Evolutionary conservation across 179 eudicot species (phyloP), one percentile per base, ranked within the genome.

Genomic region (Actinidia polygama): DNA sequence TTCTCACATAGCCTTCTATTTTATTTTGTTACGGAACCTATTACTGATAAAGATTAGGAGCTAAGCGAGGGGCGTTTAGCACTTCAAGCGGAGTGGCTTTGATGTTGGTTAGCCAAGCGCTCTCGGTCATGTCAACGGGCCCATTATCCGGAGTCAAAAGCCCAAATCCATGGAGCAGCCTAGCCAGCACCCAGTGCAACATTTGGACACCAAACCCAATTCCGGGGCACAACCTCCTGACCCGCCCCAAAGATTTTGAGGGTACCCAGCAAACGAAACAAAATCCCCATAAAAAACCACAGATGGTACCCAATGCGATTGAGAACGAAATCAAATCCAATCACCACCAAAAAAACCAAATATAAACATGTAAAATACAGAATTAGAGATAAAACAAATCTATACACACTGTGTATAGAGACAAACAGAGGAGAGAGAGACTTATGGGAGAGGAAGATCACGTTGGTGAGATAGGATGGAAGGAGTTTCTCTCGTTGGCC

Each of bases 71-170:
- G 2, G 74, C 8, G 7, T 80, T 49, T 2, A 83, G 61, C 23
- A 86, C 79, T 67, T 83, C 79, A 40, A 86, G 82, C 11, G 88
- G 88, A 10, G 83, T 80, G 50, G 74, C 70, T 70, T 82, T 85
- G 11, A 18, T n/a, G 18, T 78, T 82, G 2, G 87, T 82, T 24
- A 86, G 3, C 4, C 88, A 85, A 4, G 75, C 63, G 8, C 81
- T 83, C 70, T 86, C 88, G 0, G 81, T 80, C 88, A 86, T 83
- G 66, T 86, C 88, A 30, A 83, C 67, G 2, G 14, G 24, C 5
- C 11, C 69, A 76, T 79, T 36, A 1, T 16, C 1, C 10, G 55
- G 79, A 8, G 81, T 85, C 5, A 36, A 64, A 26, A 85, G 21
- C 40, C 44, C 85, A 62, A 83, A 83, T 5, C 59, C 83, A 0